A percentile compares a stretch with the other conserved stretches of the same genome.
These are phyloP conservation scores for Xylaria nigripes DNA, from an alignment of 495 filamentous ascomycete genomes.

Conservation along the genomic window DNA sequence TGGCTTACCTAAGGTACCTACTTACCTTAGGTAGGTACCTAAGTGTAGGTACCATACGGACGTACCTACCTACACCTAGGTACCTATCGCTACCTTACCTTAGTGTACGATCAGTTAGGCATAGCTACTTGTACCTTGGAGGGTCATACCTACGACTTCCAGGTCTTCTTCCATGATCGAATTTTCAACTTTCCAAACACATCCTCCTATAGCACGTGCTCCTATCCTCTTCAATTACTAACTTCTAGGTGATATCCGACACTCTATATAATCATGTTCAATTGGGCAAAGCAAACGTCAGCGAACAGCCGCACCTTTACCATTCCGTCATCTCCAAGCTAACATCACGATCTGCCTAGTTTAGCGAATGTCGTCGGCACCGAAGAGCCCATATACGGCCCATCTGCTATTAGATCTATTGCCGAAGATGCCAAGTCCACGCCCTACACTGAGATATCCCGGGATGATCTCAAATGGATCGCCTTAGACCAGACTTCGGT, in stretches of 20 bases:
- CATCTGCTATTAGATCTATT: constrained; percentile 78
- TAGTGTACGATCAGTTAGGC: too few relatives aligned
- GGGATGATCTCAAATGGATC: constrained; percentile 74
- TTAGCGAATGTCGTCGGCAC: constrained; percentile 89
- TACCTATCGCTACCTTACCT: too few relatives aligned
- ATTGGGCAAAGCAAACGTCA: constrained; percentile 44
- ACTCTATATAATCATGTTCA: constrained; percentile 32
- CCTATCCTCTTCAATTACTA: not conserved
- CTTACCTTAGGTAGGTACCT: too few relatives aligned
- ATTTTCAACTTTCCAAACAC: too few relatives aligned
- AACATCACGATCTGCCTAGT: constrained; percentile 38
- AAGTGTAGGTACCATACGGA: too few relatives aligned
- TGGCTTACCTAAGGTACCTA: too few relatives aligned
- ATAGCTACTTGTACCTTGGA: too few relatives aligned
- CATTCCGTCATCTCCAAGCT: constrained; percentile 3
- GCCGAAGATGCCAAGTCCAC: constrained; percentile 67
- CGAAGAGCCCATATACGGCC: constrained; percentile 92
- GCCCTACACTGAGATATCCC: constrained; percentile 70
- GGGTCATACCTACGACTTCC: too few relatives aligned
- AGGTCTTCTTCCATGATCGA: too few relatives aligned
- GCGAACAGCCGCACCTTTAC: constrained; percentile 15
- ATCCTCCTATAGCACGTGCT: too few relatives aligned
- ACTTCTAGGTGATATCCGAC: not conserved
- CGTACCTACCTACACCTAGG: too few relatives aligned
- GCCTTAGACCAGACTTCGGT: constrained; percentile 77